Evolutionary conservation across 768 basidiomycete species (phyloP).

Genomic region (Termitomyces sp.): DNA sequence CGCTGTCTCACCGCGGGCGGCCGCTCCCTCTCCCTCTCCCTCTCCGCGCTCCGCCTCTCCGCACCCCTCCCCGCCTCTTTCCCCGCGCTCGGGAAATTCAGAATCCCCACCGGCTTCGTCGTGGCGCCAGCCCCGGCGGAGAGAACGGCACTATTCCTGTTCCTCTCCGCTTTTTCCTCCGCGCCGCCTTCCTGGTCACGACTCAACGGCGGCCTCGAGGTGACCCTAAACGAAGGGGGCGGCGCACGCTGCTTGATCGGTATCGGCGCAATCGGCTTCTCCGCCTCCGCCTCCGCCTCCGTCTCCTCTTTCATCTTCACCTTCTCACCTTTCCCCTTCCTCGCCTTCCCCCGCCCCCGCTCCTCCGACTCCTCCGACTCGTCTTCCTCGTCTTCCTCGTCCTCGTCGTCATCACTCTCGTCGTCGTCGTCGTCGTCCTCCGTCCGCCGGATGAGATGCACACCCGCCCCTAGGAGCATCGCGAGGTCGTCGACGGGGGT

Average conservation of each 20-base stretch:
- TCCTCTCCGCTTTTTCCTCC: not conserved
- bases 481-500: slow-evolving; percentile 38
- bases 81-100: not conserved
- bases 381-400: slow-evolving; percentile 17
- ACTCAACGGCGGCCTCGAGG: slow-evolving; percentile 47
- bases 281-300: slow-evolving; percentile 6
- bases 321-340: slow-evolving; percentile 16
- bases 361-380: slow-evolving; percentile 9
- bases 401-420: slow-evolving; percentile 15
- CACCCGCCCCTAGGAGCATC: slow-evolving; percentile 34
- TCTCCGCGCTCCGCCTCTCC: not conserved
- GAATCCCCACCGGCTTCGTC: slow-evolving; percentile 1
- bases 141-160: not conserved
- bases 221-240: slow-evolving; percentile 56
- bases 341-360: slow-evolving; percentile 19
- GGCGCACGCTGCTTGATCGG: slow-evolving; percentile 53
- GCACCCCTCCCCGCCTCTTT: not conserved
- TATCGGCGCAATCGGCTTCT: slow-evolving; percentile 43
- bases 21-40: not conserved
- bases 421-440: slow-evolving; percentile 25
- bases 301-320: slow-evolving; percentile 2
- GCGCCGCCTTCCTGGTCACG: not conserved
- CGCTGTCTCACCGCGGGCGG: slow-evolving; percentile 23
- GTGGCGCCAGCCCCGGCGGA: not conserved
- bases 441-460: slow-evolving; percentile 33